phyloP scores from a whole-genome alignment of 768 basidiomycete genomes.

The Crucibulum laeve region DNA sequence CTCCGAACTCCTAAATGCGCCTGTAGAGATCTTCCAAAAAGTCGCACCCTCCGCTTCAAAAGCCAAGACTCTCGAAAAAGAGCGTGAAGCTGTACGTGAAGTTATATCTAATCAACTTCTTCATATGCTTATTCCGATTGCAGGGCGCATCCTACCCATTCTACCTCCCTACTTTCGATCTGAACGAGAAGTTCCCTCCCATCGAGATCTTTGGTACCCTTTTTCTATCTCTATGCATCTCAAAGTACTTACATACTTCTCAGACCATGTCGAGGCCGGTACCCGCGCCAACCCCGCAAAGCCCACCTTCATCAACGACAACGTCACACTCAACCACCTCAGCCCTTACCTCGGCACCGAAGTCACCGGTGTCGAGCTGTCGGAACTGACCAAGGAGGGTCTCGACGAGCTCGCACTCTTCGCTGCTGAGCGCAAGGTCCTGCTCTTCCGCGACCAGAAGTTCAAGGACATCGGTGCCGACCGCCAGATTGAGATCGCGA shows the following conservation, averaged over 20 bases:
- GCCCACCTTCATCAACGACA: slow-evolving; percentile 41
- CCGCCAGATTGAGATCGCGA: slow-evolving; percentile 48
- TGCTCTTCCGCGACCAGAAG: slow-evolving; percentile 57
- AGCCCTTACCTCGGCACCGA: slow-evolving; percentile 52
- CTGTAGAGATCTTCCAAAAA: slow-evolving; percentile 6
- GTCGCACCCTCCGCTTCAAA: slow-evolving; percentile 9
- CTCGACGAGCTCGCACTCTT: slow-evolving; percentile 50
- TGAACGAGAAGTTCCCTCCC: slow-evolving; percentile 45
- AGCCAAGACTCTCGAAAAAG: slow-evolving; percentile 1
- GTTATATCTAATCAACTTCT: background rate
- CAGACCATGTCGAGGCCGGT: slow-evolving; percentile 41
- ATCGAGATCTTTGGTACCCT: slow-evolving; percentile 40
- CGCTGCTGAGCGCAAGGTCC: slow-evolving; percentile 48
- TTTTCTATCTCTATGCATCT: background rate
- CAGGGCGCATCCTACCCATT: slow-evolving; percentile 42
- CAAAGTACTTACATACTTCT: background rate
- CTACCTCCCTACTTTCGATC: slow-evolving; percentile 44
- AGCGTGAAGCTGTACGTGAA: slow-evolving; percentile 8
- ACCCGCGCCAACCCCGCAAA: slow-evolving; percentile 44
- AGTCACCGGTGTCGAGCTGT: slow-evolving; percentile 46
- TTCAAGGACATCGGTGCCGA: slow-evolving; percentile 55
- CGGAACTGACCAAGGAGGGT: slow-evolving; percentile 45
- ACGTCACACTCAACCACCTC: slow-evolving; percentile 33
- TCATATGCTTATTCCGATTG: background rate
- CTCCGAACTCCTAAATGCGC: slow-evolving; percentile 13